These are phyloP conservation scores for Cystobasidium onofrii DNA, from an alignment of 768 basidiomycete genomes.

Conservation along the genomic window DNA sequence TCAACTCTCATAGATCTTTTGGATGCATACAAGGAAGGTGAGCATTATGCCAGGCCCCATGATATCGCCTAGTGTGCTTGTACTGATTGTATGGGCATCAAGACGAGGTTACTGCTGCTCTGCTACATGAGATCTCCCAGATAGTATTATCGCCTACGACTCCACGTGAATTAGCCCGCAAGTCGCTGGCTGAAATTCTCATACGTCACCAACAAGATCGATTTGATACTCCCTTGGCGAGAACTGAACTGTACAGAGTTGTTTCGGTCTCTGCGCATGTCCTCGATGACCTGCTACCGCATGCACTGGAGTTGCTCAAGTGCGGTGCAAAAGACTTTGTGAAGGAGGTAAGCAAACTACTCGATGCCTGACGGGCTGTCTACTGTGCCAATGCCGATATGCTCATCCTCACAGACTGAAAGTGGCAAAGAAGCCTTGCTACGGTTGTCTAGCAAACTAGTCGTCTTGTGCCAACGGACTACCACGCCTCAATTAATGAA, in stretches of 20 bases:
- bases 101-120: constrained; percentile 1
- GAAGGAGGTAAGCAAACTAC: constrained; percentile 54
- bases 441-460: constrained; percentile 76
- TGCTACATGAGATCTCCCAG: neutral
- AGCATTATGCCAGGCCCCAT: neutral
- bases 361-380: neutral
- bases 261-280: constrained; percentile 80
- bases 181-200: constrained; percentile 10
- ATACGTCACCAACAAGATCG: constrained; percentile 33
- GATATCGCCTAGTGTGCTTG: neutral
- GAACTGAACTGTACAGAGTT: constrained; percentile 48
- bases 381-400: neutral
- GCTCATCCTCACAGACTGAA: constrained; percentile 49
- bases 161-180: neutral
- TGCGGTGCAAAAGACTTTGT: constrained; percentile 64
- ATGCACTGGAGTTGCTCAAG: constrained; percentile 86
- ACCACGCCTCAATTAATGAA: constrained; percentile 50
- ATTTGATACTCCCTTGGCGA: constrained; percentile 9
- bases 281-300: constrained; percentile 72
- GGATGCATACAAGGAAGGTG: neutral
- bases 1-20: neutral
- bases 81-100: neutral
- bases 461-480: constrained; percentile 52
- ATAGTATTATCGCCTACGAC: neutral
- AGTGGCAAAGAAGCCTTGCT: constrained; percentile 74